Conservation (phyloP, 441 rosid species). For the California macrophylla region DNA sequence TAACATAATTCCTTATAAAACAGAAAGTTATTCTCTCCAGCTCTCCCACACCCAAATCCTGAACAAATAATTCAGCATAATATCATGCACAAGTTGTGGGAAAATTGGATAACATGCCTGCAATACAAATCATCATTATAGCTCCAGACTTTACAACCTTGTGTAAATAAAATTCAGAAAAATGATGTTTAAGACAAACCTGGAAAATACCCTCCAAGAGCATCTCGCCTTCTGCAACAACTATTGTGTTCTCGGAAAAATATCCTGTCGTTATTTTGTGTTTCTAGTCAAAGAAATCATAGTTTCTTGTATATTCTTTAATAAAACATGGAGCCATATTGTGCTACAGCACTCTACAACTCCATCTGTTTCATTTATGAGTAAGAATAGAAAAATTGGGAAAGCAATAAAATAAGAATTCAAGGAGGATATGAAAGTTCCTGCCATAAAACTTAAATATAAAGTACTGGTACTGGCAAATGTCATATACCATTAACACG, state of each 20-base stretch:
- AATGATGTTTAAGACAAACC: constrained; percentile 34
- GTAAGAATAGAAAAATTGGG: background rate
- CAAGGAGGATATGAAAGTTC: background rate
- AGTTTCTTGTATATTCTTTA: background rate
- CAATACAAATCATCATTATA: background rate
- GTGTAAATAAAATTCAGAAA: background rate
- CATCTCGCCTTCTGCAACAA: constrained; percentile 90
- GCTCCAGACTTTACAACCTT: background rate
- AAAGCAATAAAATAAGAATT: background rate
- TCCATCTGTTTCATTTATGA: background rate
- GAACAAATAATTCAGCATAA: background rate
- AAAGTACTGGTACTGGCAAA: background rate
- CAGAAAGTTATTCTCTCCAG: background rate
- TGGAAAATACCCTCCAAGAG: constrained; percentile 61
- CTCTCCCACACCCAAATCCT: background rate
- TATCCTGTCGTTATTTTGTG: constrained; percentile 87
- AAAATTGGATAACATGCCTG: background rate
- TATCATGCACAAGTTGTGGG: background rate
- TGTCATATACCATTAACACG: background rate
- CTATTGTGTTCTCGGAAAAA: constrained; percentile 80
- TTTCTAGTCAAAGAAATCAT: constrained; percentile 40
- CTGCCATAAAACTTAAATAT: background rate
- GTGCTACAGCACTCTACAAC: background rate
- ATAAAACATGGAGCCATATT: background rate
- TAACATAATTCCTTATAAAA: background rate